Evolutionary conservation across 2,329 filamentous ascomycete genomes (phyloP).

Genomic region (Hypomyces rosellus): DNA sequence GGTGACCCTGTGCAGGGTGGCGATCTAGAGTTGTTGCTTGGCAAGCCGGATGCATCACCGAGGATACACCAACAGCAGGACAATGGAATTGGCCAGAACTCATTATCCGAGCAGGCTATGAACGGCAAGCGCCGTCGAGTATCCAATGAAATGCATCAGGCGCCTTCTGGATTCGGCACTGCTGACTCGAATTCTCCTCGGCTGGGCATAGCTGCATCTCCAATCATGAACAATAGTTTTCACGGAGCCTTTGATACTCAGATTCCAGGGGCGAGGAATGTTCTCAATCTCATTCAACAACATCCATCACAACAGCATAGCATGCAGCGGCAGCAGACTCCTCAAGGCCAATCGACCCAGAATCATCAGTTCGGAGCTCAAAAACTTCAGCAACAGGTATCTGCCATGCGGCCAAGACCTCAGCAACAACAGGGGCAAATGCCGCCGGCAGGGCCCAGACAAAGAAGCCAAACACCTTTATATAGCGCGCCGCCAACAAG

Average conservation of each 20-base stretch:
- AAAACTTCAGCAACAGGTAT: slow-evolving; percentile 2
- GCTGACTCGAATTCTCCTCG: slow-evolving; percentile 11
- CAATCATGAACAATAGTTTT: slow-evolving; percentile 8
- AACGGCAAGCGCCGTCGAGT: slow-evolving; percentile 22
- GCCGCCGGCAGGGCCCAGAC: neutral
- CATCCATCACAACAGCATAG: slow-evolving; percentile 7
- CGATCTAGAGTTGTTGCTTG: neutral
- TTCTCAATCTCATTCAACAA: slow-evolving; percentile 11
- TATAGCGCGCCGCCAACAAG: slow-evolving; percentile 7
- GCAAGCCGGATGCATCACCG: neutral
- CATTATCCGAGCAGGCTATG: slow-evolving; percentile 10
- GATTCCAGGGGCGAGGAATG: slow-evolving; percentile 9
- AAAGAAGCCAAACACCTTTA: slow-evolving; percentile 9
- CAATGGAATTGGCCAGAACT: slow-evolving; percentile 6
- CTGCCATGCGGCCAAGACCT: slow-evolving; percentile 2
- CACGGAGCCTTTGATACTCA: slow-evolving; percentile 16
- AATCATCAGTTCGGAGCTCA: slow-evolving; percentile 6
- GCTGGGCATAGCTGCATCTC: slow-evolving; percentile 11
- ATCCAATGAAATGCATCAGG: slow-evolving; percentile 17
- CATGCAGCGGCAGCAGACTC: slow-evolving; percentile 2
- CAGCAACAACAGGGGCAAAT: slow-evolving; percentile 15
- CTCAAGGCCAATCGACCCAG: slow-evolving; percentile 5
- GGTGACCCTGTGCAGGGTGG: slow-evolving; percentile 3
- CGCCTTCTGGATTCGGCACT: slow-evolving; percentile 1
- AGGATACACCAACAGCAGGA: slow-evolving; percentile 8